Conservation (phyloP, 2,329 filamentous ascomycete genomes). For the Epichloe scottii region DNA sequence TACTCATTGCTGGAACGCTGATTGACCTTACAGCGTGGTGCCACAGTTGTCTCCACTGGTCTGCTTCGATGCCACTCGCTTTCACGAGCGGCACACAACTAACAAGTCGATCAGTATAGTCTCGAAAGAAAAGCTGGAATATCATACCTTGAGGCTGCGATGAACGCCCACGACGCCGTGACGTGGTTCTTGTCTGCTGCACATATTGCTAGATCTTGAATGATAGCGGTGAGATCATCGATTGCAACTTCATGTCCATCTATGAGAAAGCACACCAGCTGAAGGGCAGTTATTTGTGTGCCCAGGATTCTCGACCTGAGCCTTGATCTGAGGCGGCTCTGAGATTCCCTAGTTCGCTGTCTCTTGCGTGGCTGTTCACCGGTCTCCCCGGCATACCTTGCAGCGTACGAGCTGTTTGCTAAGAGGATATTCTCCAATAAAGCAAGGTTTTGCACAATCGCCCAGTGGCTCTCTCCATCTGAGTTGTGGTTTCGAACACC, state of each 20-base stretch:
- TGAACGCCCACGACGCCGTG: slow-evolving; percentile 68
- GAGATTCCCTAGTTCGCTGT: slow-evolving; percentile 28
- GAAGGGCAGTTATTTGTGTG: slow-evolving; percentile 39
- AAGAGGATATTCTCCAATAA: slow-evolving; percentile 40
- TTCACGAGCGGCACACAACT: slow-evolving; percentile 19
- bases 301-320: slow-evolving; percentile 31
- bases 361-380: slow-evolving; percentile 40
- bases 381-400: slow-evolving; percentile 14
- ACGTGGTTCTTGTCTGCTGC: slow-evolving; percentile 57
- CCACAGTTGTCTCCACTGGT: slow-evolving; percentile 63
- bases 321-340: slow-evolving; percentile 36
- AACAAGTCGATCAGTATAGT: slow-evolving; percentile 10
- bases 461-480: slow-evolving; percentile 48
- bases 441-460: slow-evolving; percentile 44
- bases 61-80: slow-evolving; percentile 22
- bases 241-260: slow-evolving; percentile 30
- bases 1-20: slow-evolving; percentile 56
- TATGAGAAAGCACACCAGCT: slow-evolving; percentile 45
- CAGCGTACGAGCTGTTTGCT: slow-evolving; percentile 12
- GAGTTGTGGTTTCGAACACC: slow-evolving; percentile 39
- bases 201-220: slow-evolving; percentile 44
- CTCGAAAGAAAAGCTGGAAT: not conserved
- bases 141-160: slow-evolving; percentile 65
- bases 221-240: slow-evolving; percentile 40
- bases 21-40: slow-evolving; percentile 59